Evolutionary conservation across 202 grass and related monocot species (phyloP), one percentile per base, ranked within the genome.

Genomic region (Digitaria exilis): DNA sequence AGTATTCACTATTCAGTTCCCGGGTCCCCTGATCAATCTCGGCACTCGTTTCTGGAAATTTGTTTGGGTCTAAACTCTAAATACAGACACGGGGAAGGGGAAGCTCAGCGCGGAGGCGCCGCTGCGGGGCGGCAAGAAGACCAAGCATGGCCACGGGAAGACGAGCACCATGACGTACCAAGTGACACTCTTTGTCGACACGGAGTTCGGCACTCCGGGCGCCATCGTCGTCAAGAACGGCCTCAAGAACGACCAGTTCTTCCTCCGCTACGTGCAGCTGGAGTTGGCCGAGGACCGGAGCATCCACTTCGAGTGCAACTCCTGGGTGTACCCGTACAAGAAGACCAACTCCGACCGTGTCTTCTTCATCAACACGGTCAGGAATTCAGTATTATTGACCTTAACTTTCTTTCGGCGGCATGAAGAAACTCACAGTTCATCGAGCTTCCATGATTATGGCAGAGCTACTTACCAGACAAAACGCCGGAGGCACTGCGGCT

Each of bases 231-330:
- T 98, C 25, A 85, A 84, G 77, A 95, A 87, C 74, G 91, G 89
- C 7, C 85, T 80, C 65, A 60, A 65, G 58, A 5, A 24, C 11
- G 87, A 98, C 51, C 87, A 44, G 31, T 98, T 98, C 84, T 90
- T 96, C 78, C 93, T 98, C 65, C 85, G 87, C 6, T 74, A 82
- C 76, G 90, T 94, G 22, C 87, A 65, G 6, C 73, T 98, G 11
- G 19, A 73, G 13, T 34, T 95, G 39, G 72, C 87, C 7, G 91
- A 81, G 2, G 88, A 80, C 79, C 73, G 81, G 6, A 81, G 51
- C 29, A 61, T 98, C 78, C 93, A 96, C 62, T 98, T 98, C 48
- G 93, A 98, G 29, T 98, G 96, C 91, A 92, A 94, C 87, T 98
- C 96, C 6, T 98, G 96, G 96, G 89, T 98, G 4, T 96, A 92